Evolutionary conservation across 2,329 filamentous ascomycete species (phyloP).

Genomic region (Cercospora sesami): DNA sequence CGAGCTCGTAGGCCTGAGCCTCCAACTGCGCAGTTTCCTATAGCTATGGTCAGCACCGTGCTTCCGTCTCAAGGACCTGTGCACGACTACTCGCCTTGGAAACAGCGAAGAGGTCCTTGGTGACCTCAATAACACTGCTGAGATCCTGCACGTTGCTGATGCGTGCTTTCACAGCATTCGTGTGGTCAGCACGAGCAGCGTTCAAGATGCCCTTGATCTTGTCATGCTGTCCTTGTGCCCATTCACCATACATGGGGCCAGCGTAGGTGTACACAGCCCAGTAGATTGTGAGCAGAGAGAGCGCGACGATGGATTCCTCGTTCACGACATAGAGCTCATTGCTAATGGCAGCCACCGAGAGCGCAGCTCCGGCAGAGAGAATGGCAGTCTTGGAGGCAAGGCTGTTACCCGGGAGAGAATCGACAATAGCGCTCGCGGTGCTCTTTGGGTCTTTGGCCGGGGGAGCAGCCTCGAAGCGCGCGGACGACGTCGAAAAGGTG

Average conservation of each 20-base stretch:
- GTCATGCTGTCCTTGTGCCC: conserved; percentile 83
- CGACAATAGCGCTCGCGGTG: conserved; percentile 94
- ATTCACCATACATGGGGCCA: conserved; percentile 87
- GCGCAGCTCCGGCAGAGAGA: conserved; percentile 85
- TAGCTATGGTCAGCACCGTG: conserved; percentile 6
- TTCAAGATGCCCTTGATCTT: conserved; percentile 97
- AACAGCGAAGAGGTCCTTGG: conserved; percentile 94
- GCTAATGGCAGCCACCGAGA: conserved; percentile 93
- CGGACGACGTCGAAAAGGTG: conserved; percentile 64
- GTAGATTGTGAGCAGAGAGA: conserved; percentile 93
- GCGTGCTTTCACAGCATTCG: conserved; percentile 87
- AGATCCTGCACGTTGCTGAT: conserved; percentile 95
- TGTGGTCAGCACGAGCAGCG: conserved; percentile 90
- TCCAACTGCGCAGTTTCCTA: conserved; percentile 97
- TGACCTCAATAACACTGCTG: conserved; percentile 89
- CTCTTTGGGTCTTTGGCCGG: conserved; percentile 88
- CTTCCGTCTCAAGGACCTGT: background rate
- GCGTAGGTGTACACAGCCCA: conserved; percentile 88
- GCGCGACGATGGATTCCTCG: conserved; percentile 93
- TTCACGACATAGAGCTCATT: conserved; percentile 99
- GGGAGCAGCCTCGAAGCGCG: conserved; percentile 56
- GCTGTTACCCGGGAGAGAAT: conserved; percentile 87
- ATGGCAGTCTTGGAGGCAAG: conserved; percentile 95
- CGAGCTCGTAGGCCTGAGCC: conserved; percentile 92
- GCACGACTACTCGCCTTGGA: conserved; percentile 71